Percentiles rank a stretch among this genome's conserved stretches.
These are phyloP conservation scores for Manihot esculenta DNA, from an alignment of 441 rosid genomes.

Conservation along the genomic window DNA sequence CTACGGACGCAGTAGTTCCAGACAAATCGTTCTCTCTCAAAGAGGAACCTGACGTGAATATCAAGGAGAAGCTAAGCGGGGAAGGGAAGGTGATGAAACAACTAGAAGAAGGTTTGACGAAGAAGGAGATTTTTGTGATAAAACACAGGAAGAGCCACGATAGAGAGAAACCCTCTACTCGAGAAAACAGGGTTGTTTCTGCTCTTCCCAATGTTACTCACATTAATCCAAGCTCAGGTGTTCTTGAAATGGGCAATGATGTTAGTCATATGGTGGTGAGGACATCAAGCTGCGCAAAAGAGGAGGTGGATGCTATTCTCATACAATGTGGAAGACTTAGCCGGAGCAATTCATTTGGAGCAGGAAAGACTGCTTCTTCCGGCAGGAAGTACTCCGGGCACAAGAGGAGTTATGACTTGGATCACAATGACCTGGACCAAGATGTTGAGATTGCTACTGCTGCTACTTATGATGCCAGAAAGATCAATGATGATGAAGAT, in stretches of 20 bases:
- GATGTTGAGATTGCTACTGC: conserved; percentile 24
- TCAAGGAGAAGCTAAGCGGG: neutral
- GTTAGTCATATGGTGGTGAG: conserved; percentile 25
- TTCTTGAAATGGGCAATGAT: conserved; percentile 26
- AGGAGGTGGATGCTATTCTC: conserved; percentile 88
- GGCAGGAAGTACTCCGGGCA: conserved; percentile 68
- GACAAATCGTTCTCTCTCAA: no score
- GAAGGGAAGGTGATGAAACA: conserved; percentile 22
- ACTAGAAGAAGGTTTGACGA: conserved; percentile 25
- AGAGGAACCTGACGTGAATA: neutral
- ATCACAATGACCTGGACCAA: conserved; percentile 24
- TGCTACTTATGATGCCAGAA: conserved; percentile 18
- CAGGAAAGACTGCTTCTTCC: conserved; percentile 35
- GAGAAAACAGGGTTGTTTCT: neutral
- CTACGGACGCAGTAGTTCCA: no score
- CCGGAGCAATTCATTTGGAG: conserved; percentile 52
- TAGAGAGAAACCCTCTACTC: conserved; percentile 30
- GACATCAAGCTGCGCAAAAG: conserved; percentile 61
- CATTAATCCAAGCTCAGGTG: neutral
- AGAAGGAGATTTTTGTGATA: conserved; percentile 57
- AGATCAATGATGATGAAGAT: conserved; percentile 42
- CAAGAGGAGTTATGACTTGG: conserved; percentile 84
- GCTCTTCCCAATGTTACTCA: neutral
- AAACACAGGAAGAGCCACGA: conserved; percentile 58
- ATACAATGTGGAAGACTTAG: conserved; percentile 91